These are phyloP conservation scores for Gynostemma pentaphyllum DNA, from an alignment of 306 rosid genomes.

Conservation along the genomic window DNA sequence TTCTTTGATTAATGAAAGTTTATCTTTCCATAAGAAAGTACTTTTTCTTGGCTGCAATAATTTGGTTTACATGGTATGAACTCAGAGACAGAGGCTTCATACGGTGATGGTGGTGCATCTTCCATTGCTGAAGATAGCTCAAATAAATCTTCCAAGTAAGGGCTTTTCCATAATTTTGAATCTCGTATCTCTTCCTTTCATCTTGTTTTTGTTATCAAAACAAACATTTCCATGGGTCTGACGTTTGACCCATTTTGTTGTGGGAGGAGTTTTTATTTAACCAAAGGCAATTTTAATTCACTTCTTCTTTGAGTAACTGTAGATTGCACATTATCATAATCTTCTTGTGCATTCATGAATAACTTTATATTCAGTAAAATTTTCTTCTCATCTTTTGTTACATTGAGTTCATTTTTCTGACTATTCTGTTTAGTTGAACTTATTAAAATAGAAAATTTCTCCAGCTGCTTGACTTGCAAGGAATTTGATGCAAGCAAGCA, in stretches of 20 bases:
- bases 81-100: conserved; percentile 26
- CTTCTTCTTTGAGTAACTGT: background rate
- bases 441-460: background rate
- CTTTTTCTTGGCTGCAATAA: conserved; percentile 15
- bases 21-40: background rate
- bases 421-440: too few species aligned
- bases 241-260: background rate
- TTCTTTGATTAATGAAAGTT: too few species aligned
- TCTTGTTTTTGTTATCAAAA: background rate
- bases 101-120: conserved; percentile 23
- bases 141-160: conserved; percentile 36
- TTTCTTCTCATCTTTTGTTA: background rate
- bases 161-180: background rate
- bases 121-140: conserved; percentile 25
- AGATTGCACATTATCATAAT: background rate
- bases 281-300: background rate
- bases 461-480: background rate
- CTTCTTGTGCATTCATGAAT: background rate
- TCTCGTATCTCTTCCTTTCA: background rate
- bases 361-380: background rate
- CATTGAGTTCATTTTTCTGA: background rate
- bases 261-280: background rate
- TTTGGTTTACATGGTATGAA: conserved; percentile 16
- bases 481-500: background rate
- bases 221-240: background rate